Percentiles rank a stretch among this genome's conserved stretches.
Conservation (phyloP, 1,284 basidiomycete species). For the Cutaneotrichosporon mucoides region DNA sequence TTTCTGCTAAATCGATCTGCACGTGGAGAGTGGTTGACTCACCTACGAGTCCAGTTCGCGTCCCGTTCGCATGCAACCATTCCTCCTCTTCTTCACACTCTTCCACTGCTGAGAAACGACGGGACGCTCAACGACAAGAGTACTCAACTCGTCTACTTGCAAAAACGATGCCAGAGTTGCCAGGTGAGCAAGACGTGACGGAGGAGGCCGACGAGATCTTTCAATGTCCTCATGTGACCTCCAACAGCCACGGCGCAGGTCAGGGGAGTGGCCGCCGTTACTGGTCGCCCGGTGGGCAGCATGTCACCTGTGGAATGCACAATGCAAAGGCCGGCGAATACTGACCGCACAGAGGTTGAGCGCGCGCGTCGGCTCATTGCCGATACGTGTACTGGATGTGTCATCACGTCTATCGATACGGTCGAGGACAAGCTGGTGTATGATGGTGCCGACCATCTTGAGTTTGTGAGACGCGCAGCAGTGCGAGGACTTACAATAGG, state of each 20-base stretch:
- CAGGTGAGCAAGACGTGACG: slow-evolving; percentile 50
- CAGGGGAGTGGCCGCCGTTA: too few relatives aligned
- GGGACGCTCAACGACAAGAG: too few relatives aligned
- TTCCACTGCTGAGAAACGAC: too few relatives aligned
- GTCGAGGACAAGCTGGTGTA: slow-evolving; percentile 68
- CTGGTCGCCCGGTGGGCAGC: too few relatives aligned
- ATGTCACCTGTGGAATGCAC: too few relatives aligned
- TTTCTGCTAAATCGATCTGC: too few relatives aligned
- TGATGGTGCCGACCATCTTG: slow-evolving; percentile 56
- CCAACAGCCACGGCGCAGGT: too few relatives aligned
- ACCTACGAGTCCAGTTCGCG: too few relatives aligned
- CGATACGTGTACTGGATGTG: slow-evolving; percentile 57
- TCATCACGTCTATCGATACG: slow-evolving; percentile 59
- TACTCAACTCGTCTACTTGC: neutral
- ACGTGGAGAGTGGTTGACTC: too few relatives aligned
- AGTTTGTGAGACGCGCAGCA: slow-evolving; percentile 59
- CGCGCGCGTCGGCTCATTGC: slow-evolving; percentile 61
- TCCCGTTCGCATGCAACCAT: neutral
- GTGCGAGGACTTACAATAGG: slow-evolving; percentile 50
- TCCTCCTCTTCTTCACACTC: neutral
- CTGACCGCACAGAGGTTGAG: slow-evolving; percentile 62
- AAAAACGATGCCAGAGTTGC: slow-evolving; percentile 60
- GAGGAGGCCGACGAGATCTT: neutral
- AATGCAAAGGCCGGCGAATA: too few relatives aligned
- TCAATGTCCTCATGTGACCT: neutral